phyloP scores from a whole-genome alignment of 495 filamentous ascomycete genomes.

The Cairneyella variabilis region DNA sequence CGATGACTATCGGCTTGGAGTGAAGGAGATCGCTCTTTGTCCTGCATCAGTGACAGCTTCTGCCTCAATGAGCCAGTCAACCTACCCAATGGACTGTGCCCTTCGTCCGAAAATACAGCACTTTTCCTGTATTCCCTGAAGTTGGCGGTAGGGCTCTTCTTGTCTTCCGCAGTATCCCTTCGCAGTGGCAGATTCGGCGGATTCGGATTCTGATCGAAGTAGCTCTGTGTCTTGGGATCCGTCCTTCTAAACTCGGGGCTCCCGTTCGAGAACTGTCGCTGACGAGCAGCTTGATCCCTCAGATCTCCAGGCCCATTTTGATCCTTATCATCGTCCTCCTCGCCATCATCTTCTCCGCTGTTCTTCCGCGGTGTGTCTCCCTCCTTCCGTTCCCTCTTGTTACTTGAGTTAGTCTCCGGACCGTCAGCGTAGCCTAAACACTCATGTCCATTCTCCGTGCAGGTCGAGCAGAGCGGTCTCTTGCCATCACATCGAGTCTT shows the following conservation, averaged over 20 bases:
- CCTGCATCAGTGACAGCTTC: conserved; percentile 10
- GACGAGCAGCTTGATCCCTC: background rate
- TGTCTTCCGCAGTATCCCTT: background rate
- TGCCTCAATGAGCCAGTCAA: conserved; percentile 4
- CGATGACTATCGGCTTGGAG: conserved; percentile 44
- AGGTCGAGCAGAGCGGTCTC: conserved; percentile 70
- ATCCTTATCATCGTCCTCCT: conserved; percentile 17
- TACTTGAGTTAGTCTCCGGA: conserved; percentile 34
- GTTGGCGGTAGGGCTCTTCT: background rate
- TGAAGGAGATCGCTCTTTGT: conserved; percentile 16
- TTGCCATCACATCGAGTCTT: conserved; percentile 83
- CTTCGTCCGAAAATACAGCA: conserved; percentile 29
- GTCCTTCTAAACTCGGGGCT: conserved; percentile 3
- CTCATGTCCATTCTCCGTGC: conserved; percentile 66
- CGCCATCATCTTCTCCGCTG: conserved; percentile 28
- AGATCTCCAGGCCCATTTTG: conserved; percentile 2
- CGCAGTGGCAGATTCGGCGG: background rate
- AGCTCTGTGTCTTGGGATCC: conserved; percentile 2
- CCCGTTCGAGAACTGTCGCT: background rate
- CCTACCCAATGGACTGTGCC: conserved; percentile 29
- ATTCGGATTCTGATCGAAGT: background rate
- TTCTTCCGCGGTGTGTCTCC: conserved; percentile 28
- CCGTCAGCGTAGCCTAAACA: conserved; percentile 65
- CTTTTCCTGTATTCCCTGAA: conserved; percentile 20
- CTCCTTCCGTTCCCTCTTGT: conserved; percentile 33